Evolutionary conservation across 1,139 yeast genomes (phyloP), one percentile per base, ranked within the genome.

Genomic region (Kodamaea arcana): DNA sequence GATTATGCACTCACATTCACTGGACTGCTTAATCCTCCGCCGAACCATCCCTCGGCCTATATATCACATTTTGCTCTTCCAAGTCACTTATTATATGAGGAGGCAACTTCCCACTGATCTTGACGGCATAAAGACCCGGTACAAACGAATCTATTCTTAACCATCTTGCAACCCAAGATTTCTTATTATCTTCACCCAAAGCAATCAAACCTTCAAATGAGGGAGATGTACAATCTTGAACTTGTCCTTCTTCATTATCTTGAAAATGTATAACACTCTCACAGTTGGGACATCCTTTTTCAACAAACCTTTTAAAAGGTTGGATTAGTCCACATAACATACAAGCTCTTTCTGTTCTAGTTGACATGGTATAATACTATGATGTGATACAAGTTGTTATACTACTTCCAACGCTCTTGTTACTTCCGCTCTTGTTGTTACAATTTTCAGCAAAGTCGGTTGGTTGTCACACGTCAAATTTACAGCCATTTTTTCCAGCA

Each of bases 111-210:
- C 99, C 99, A 49, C 81, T 84, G 6, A 92, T 92, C 53, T 92
- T 86, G 30, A 90, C 94, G 1, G 98, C 98, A 52, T 92, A 86
- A 48, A 92, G 60, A 0, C 98, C 99, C 1, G 94, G 84, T 21
- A 80, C 83, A 55, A 88, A 88, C 18, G 87, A 83, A 51, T 87
- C 95, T 18, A 92, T 83, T 60, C 97, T 79, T 40, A 92, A 69
- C 99, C 99, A 92, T 53, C 87, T 78, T 15, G 97, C 97, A 22
- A 88, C 97, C 99, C 99, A 92, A 2, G 97, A 87, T 27, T 75
- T 78, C 36, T 78, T 78, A 47, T 64, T 68, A 31, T 92, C 90
- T 40, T 83, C 88, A 35, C 95, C 88, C 45, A 88, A 72, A 1
- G 97, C 97, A 9, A 92, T 95, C 30, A 85, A 69, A 0, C 99